Conservation (phyloP, 805 yeast species). For the Clavispora vitiphila region DNA sequence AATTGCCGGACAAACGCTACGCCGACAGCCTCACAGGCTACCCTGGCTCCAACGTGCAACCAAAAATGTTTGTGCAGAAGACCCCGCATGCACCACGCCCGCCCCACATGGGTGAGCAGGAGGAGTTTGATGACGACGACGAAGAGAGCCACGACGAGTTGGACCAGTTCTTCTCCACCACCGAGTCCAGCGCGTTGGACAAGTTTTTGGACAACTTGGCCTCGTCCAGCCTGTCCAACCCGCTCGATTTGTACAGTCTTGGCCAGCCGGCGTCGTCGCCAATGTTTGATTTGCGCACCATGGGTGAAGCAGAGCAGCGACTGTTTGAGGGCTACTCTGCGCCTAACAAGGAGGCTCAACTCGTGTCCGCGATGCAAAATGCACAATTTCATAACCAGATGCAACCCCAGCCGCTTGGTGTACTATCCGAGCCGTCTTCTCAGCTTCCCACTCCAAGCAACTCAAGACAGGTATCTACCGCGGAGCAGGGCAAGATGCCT, state of each 20-base stretch:
- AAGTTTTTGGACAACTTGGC: slow-evolving; percentile 38
- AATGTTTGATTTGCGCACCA: slow-evolving; percentile 28
- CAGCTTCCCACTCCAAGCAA: slow-evolving; percentile 34
- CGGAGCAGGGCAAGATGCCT: not conserved
- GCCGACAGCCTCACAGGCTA: not conserved
- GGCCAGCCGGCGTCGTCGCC: slow-evolving; percentile 5
- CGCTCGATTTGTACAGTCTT: slow-evolving; percentile 25
- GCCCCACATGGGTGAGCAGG: not conserved
- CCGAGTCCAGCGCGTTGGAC: slow-evolving; percentile 25
- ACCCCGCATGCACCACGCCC: not conserved
- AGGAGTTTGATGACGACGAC: slow-evolving; percentile 1
- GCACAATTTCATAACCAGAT: too few relatives aligned
- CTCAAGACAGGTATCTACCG: slow-evolving; percentile 18
- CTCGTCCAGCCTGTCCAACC: slow-evolving; percentile 23
- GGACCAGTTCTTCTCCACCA: slow-evolving; percentile 17
- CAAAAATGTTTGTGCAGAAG: not conserved
- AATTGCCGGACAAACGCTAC: too few relatives aligned
- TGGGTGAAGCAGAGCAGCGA: slow-evolving; percentile 18
- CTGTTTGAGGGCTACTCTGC: slow-evolving; percentile 30
- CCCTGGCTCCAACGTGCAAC: not conserved
- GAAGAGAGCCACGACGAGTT: slow-evolving; percentile 8
- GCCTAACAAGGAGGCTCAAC: too few relatives aligned
- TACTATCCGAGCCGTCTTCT: slow-evolving; percentile 4
- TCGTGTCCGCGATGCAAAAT: too few relatives aligned
- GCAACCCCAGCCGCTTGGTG: slow-evolving; percentile 10